Percentiles rank a stretch among this genome's conserved stretches.
These are phyloP conservation scores for Neonothopanus nambi DNA, from an alignment of 1,284 basidiomycete genomes.

Conservation along the genomic window DNA sequence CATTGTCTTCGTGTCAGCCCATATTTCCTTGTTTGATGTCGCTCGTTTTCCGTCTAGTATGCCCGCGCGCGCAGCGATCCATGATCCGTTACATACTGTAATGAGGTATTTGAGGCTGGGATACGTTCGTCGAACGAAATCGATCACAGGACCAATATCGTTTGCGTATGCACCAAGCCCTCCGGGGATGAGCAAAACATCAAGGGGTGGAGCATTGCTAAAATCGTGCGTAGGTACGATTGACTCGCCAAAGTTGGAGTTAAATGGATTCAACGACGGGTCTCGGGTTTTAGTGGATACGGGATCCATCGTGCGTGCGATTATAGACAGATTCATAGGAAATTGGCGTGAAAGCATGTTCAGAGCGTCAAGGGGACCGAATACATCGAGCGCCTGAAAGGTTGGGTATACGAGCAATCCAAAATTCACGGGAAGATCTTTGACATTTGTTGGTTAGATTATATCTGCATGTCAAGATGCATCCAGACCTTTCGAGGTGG, in stretches of 20 bases:
- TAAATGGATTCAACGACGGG: constrained; percentile 19
- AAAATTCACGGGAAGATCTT: constrained; percentile 23
- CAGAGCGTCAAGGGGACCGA: constrained; percentile 43
- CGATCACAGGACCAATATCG: constrained; percentile 26
- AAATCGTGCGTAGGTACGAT: constrained; percentile 45
- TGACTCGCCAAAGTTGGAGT: constrained; percentile 39
- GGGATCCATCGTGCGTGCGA: constrained; percentile 35
- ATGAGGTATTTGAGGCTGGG: constrained; percentile 42
- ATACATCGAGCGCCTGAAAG: constrained; percentile 45
- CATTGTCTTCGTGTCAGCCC: too few species aligned
- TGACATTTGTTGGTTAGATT: too few species aligned
- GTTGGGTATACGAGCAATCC: constrained; percentile 36
- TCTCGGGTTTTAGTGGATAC: constrained; percentile 34
- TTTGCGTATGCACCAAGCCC: constrained; percentile 34
- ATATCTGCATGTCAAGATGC: too few species aligned
- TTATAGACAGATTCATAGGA: constrained; percentile 34
- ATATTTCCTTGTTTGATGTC: too few species aligned
- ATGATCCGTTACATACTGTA: constrained; percentile 46
- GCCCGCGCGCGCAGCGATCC: constrained; percentile 39
- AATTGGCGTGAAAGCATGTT: constrained; percentile 34
- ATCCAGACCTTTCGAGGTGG: too few species aligned
- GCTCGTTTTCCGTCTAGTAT: constrained; percentile 43
- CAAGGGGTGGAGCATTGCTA: constrained; percentile 38
- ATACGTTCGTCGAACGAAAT: constrained; percentile 36
- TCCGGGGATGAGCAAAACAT: constrained; percentile 46